Evolutionary conservation across 768 basidiomycete genomes (phyloP), one percentile per base, ranked within the genome.

Genomic region (Daedaleopsis nitida): DNA sequence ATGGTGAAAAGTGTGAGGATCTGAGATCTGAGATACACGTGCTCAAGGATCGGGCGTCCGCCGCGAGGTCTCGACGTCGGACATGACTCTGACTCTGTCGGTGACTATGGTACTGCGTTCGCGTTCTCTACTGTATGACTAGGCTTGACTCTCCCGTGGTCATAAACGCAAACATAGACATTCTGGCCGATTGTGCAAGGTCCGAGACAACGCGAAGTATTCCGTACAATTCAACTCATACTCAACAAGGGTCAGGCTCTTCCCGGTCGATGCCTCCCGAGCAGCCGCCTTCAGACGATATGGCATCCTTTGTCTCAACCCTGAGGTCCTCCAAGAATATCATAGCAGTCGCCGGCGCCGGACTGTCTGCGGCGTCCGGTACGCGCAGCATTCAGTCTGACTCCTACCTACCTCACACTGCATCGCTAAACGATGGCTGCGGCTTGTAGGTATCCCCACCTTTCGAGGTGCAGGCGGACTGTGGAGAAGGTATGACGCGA

Each of bases 281-380:
- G 13, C 55, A 2, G 17, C 39, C 27, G 24, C 57, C 57, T 12
- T 58, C 57, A 5, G 48, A 51, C 32, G 62, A 67, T 53, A 68
- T 69, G 53, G 48, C 60, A 21, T 54, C 64, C 14, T 75, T 74
- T 59, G 65, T 64, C 19, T 52, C 62, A 6, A 60, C 64, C 8
- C 59, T 75, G 7, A 49, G 49, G 24, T 55, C 50, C 8, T 66
- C 65, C n/a, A 79, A 77, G 60, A 69, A 73, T 52, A 75, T 81
- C 52, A 70, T 81, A 9, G 77, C 76, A 12, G 68, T 82, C 1
- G 77, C 79, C 19, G 86, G 86, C 7, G 86, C 86, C 34, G 86
- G 86, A 3, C 75, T 87, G n/a, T 87, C 85, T 23, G 85, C 85
- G 55, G 84, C 82, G 23, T 87, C 86, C 47, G 85, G 85, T 84